Evolutionary conservation across 805 yeast genomes (phyloP).

Genomic region (Diddensiella transvaalensis): DNA sequence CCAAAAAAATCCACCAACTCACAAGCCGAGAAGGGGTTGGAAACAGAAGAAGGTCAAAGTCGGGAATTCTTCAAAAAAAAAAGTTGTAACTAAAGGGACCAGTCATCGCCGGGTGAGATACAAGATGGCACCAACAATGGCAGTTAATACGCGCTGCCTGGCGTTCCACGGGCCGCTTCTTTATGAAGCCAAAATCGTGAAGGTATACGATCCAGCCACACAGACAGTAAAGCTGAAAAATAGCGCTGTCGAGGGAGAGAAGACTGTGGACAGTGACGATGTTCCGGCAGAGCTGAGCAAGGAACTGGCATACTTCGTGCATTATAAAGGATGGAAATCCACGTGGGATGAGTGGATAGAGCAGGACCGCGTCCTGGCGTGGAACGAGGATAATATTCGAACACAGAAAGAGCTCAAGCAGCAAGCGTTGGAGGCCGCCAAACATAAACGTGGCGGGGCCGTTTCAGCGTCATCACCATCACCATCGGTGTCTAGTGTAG

Average conservation of each 20-base stretch:
- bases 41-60: not conserved
- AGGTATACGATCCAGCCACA: conserved; percentile 52
- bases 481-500: not conserved
- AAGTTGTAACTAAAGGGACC: too few relatives aligned
- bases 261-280: conserved; percentile 23
- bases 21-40: not conserved
- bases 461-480: not conserved
- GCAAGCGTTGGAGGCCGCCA: conserved; percentile 39
- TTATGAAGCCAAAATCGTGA: conserved; percentile 80
- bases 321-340: conserved; percentile 92
- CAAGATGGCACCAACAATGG: conserved; percentile 16
- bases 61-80: not conserved
- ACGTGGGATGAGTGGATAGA: conserved; percentile 98
- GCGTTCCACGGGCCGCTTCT: conserved; percentile 90
- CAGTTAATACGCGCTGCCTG: conserved; percentile 43
- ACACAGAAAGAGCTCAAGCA: conserved; percentile 58
- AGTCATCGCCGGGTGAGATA: not conserved
- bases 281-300: conserved; percentile 38
- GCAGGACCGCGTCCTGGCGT: conserved; percentile 60
- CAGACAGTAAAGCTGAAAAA: conserved; percentile 15
- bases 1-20: not conserved
- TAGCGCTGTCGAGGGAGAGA: conserved; percentile 19
- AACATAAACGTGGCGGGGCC: conserved; percentile 5
- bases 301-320: conserved; percentile 59
- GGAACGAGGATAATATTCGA: conserved; percentile 62